phyloP scores from a whole-genome alignment of 768 basidiomycete genomes.

The Trametes punicea region DNA sequence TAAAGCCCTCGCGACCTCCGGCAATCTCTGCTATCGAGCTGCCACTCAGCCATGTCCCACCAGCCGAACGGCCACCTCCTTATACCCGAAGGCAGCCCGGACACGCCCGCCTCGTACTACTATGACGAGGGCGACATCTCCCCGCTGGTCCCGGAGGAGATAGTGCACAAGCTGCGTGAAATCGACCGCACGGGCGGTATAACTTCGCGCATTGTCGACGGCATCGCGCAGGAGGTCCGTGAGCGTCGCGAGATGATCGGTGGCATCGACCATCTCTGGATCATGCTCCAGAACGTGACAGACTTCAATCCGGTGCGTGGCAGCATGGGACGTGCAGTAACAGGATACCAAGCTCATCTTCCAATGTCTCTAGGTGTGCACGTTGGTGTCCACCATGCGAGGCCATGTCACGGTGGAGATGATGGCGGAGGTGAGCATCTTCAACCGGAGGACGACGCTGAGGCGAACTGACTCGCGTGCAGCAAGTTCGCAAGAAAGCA shows the following conservation, averaged over 20 bases:
- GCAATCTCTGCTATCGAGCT: too few species aligned
- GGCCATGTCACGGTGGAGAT: conserved; percentile 5
- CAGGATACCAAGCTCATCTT: background rate
- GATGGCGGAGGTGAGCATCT: background rate
- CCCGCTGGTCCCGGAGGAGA: conserved; percentile 7
- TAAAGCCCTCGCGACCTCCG: too few species aligned
- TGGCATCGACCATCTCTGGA: conserved; percentile 25
- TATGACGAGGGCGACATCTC: conserved; percentile 12
- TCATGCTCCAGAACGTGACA: conserved; percentile 20
- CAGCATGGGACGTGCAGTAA: background rate
- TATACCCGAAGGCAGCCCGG: conserved; percentile 2
- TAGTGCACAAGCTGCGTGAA: conserved; percentile 18
- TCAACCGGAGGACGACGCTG: too few species aligned
- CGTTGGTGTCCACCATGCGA: conserved; percentile 6
- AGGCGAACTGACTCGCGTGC: background rate
- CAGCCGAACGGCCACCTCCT: conserved; percentile 3
- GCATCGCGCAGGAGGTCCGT: conserved; percentile 16
- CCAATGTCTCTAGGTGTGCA: conserved; percentile 11
- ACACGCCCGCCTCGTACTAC: conserved; percentile 17
- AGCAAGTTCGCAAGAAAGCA: conserved; percentile 7
- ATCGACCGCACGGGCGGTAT: background rate
- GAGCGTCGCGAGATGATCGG: conserved; percentile 24
- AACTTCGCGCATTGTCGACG: conserved; percentile 4
- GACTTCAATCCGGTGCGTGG: conserved; percentile 25
- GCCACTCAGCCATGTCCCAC: background rate